Conservation (phyloP, 164 flowering plant species). For the Tetrastigma voinierianum region DNA sequence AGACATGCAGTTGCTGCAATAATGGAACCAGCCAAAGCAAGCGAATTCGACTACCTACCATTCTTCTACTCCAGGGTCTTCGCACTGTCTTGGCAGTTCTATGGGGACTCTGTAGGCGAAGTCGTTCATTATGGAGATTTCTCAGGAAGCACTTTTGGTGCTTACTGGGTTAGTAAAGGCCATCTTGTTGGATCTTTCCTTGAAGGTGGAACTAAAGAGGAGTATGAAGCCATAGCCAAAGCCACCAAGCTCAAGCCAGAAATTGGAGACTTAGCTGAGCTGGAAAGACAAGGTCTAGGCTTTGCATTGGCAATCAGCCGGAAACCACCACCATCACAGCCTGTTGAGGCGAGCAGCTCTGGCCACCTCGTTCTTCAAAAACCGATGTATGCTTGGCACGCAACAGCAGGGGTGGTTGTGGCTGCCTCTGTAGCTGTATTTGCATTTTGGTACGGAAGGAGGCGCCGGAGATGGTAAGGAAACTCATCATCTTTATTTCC, state of each 20-base stretch:
- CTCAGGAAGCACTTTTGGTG: slow-evolving; percentile 74
- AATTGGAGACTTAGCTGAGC: slow-evolving; percentile 54
- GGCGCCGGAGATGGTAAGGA: slow-evolving; percentile 77
- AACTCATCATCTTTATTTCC: not conserved
- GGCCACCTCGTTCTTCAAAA: slow-evolving; percentile 35
- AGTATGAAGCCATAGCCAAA: slow-evolving; percentile 84
- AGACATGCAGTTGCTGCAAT: slow-evolving; percentile 82
- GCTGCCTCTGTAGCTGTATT: slow-evolving; percentile 83
- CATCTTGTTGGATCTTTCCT: slow-evolving; percentile 87
- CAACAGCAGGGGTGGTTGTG: slow-evolving; percentile 70
- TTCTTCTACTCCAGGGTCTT: slow-evolving; percentile 96
- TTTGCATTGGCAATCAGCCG: slow-evolving; percentile 49
- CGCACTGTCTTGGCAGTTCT: slow-evolving; percentile 93
- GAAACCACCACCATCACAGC: slow-evolving; percentile 26
- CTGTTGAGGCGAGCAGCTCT: slow-evolving; percentile 13
- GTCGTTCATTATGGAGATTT: slow-evolving; percentile 80
- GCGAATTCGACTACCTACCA: slow-evolving; percentile 79
- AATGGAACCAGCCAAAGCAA: slow-evolving; percentile 62
- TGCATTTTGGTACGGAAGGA: slow-evolving; percentile 92
- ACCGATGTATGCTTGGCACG: slow-evolving; percentile 72
- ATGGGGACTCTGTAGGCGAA: slow-evolving; percentile 87
- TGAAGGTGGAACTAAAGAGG: slow-evolving; percentile 91
- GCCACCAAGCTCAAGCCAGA: slow-evolving; percentile 56
- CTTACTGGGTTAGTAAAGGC: slow-evolving; percentile 82
- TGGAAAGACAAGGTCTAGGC: slow-evolving; percentile 66